Conservation (phyloP, 371 early-diverging fungal species). For the Actinomortierella ambigua region DNA sequence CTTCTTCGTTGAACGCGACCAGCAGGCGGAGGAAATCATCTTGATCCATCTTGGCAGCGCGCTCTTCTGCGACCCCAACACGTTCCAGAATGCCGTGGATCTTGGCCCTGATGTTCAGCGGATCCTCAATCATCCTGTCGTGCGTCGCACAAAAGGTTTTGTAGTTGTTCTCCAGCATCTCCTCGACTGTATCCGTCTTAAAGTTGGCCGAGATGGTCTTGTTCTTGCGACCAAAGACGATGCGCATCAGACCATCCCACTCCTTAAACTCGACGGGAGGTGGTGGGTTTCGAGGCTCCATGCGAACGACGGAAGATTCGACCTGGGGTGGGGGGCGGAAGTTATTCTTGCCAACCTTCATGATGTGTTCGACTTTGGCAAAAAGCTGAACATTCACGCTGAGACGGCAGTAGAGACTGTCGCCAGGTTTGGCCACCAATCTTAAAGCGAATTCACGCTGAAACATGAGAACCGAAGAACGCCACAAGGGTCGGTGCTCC, state of each 20-base stretch:
- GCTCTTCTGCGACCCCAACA: constrained; percentile 71
- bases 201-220: constrained; percentile 95
- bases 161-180: constrained; percentile 94
- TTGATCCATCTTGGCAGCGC: constrained; percentile 92
- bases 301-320: constrained; percentile 95
- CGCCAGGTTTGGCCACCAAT: constrained; percentile 96
- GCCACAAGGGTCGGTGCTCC: constrained; percentile 90
- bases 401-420: constrained; percentile 93
- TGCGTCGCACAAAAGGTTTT: constrained; percentile 86
- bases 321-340: constrained; percentile 99
- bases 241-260: constrained; percentile 97
- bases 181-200: constrained; percentile 83
- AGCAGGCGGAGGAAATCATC: constrained; percentile 90
- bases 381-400: constrained; percentile 98
- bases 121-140: constrained; percentile 82
- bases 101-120: constrained; percentile 82
- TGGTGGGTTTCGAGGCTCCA: constrained; percentile 94
- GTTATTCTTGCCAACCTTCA: constrained; percentile 98
- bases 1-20: constrained; percentile 74
- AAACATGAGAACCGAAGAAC: constrained; percentile 98
- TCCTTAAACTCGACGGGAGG: constrained; percentile 96
- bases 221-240: constrained; percentile 96
- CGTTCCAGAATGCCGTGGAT: constrained; percentile 74
- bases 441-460: constrained; percentile 99
- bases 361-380: constrained; percentile 96